These are phyloP conservation scores for Neofusicoccum cordaticola DNA, from an alignment of 2,329 filamentous ascomycete species.

Conservation along the genomic window DNA sequence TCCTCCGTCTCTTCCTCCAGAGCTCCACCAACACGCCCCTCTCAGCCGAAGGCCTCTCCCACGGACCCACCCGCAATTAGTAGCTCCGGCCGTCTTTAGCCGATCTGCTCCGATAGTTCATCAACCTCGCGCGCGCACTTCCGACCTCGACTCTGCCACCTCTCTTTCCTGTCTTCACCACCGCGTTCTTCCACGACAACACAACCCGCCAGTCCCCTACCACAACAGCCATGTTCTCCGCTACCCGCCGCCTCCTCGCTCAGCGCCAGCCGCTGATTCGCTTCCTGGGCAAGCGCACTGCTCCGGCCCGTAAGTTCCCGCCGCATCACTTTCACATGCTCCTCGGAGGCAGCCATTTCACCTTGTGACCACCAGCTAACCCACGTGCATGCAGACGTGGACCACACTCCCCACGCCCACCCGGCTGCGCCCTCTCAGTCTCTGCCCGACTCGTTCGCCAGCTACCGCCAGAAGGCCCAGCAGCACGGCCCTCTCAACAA, in stretches of 20 bases:
- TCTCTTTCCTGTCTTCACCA: not conserved
- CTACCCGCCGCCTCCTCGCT: constrained; percentile 45
- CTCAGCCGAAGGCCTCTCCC: not conserved
- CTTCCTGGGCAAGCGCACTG: constrained; percentile 49
- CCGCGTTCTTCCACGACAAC: not conserved
- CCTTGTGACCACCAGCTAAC: constrained; percentile 4
- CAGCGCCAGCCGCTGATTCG: constrained; percentile 51
- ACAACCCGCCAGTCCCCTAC: constrained; percentile 17
- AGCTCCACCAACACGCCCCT: not conserved
- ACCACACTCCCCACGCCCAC: constrained; percentile 72
- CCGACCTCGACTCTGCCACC: not conserved
- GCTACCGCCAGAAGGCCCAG: constrained; percentile 74
- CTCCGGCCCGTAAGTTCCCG: constrained; percentile 41
- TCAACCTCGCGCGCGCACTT: constrained; percentile 2
- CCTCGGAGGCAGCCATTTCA: constrained; percentile 16
- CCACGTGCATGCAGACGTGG: constrained; percentile 55
- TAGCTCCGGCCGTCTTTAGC: constrained; percentile 11
- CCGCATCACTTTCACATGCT: constrained; percentile 7
- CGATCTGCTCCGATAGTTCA: constrained; percentile 15
- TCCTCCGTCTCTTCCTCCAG: not conserved
- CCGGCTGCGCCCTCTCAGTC: constrained; percentile 65
- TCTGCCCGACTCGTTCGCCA: constrained; percentile 69
- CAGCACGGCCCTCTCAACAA: constrained; percentile 68
- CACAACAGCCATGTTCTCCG: constrained; percentile 37
- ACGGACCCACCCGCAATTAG: constrained; percentile 5